Base-by-base conservation (phyloP, 805 yeast species). In the Blastobotrys robertii region DNA sequence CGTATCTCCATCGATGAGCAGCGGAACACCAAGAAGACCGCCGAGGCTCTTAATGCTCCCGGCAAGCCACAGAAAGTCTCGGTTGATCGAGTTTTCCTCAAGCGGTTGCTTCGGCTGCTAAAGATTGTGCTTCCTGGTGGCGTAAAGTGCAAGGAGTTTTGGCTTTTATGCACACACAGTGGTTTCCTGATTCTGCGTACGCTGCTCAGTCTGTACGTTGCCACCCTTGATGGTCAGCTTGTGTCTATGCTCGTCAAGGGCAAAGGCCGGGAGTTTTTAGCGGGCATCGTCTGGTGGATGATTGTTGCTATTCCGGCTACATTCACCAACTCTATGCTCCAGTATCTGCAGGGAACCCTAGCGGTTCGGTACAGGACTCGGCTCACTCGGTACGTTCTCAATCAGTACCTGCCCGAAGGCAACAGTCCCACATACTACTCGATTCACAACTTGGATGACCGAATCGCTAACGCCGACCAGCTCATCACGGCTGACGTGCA, bases 281-380 rank as follows among this genome's bases (percentile, higher is more conserved):
- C 72, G 46, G 71, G 81, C 25, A 61, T 87, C 43, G 67, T 73
- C 2, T 69, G 75, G 54, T 88, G 97, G 97, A 75, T 88, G 80
- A 53, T 76, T 11, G 68, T 88, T 10, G 95, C 96, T 8, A 59
- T 86, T 8, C 97, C 97, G 0, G 92, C 95, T 1, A 74, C 95
- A 2, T 56, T 84, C 28, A 79, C 84, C 8, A 85, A 87, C 54
- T 76, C 94, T 0, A 60, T 83, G 42, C 70, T 87, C 42, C 55
- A 55, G 37, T 63, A 59, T 44, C 44, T 65, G n/a, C 69, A 62
- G 48, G 58, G 61, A 25, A 55, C 50, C n/a, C 47, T 65, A 25
- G 65, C 67, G 2, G 50, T 63, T 38, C 46, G 63, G 34, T 73
- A 85, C 50, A 73, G 94, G 50, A 62, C 69, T 33, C 76, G 78